A percentile compares a stretch with the other conserved stretches of the same genome.
Evolutionary conservation across 371 early-diverging fungal species (phyloP).

Genomic region (Vairimorpha necatrix): DNA sequence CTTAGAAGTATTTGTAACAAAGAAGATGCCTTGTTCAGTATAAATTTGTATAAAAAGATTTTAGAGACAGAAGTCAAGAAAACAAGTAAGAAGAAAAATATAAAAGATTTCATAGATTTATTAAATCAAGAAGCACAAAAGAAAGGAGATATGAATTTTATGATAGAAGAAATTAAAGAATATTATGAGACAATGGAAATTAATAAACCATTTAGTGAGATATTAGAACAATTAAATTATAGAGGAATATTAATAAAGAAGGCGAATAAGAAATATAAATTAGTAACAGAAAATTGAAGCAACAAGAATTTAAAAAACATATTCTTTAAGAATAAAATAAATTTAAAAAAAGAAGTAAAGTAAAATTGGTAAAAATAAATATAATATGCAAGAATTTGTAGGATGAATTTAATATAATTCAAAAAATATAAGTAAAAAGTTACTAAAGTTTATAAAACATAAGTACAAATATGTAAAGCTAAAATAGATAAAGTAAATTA

Average conservation of each 20-base stretch:
- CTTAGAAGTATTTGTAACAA: constrained; percentile 49
- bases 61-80: constrained; percentile 11
- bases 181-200: constrained; percentile 15
- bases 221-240: constrained; percentile 52
- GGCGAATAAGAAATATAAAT: constrained; percentile 36
- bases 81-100: constrained; percentile 14
- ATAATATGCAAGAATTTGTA: no score
- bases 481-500: no score
- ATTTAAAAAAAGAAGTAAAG: no score
- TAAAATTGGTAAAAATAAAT: no score
- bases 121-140: constrained; percentile 17
- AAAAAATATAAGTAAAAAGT: no score
- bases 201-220: constrained; percentile 15
- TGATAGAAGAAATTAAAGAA: constrained; percentile 19
- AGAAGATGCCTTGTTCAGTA: constrained; percentile 55
- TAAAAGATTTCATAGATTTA: constrained; percentile 25
- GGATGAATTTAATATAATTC: no score
- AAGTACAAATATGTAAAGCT: no score
- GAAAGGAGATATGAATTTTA: constrained; percentile 8
- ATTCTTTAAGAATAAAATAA: neutral
- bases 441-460: no score
- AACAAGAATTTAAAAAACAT: constrained; percentile 51
- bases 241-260: constrained; percentile 55
- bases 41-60: constrained; percentile 52
- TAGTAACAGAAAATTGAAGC: constrained; percentile 51